Conservation (phyloP, 1,139 yeast species). For the Saccharomyces hybrid region DNA sequence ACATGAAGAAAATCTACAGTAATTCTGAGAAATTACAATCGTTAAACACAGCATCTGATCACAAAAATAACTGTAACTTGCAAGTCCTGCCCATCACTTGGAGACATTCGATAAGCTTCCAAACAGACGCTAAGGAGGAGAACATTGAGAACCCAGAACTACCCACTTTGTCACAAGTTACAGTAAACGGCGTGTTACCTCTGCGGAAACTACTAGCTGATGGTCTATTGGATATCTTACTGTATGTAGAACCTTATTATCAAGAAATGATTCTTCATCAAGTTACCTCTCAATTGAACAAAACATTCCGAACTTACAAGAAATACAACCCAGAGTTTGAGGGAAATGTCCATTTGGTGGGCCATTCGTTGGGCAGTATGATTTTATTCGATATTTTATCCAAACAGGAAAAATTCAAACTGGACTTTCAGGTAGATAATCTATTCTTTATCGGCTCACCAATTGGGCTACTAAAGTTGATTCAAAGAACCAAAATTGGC, state of each 20-base stretch:
- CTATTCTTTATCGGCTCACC: conserved; percentile 86
- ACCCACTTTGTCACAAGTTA: conserved; percentile 65
- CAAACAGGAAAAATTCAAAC: conserved; percentile 43
- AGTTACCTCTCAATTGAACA: conserved; percentile 65
- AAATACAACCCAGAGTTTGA: conserved; percentile 65
- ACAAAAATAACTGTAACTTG: conserved; percentile 47
- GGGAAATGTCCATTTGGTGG: conserved; percentile 76
- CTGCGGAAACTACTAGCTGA: conserved; percentile 76
- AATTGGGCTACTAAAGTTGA: conserved; percentile 72
- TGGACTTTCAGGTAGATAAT: conserved; percentile 67
- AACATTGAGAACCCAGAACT: conserved; percentile 31
- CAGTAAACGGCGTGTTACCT: conserved; percentile 74
- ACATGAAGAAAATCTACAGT: conserved; percentile 50
- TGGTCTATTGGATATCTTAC: conserved; percentile 74
- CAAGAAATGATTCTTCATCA: conserved; percentile 55
- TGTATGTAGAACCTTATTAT: conserved; percentile 76
- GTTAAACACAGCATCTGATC: conserved; percentile 26
- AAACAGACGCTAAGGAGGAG: conserved; percentile 37
- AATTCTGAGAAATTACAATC: conserved; percentile 40
- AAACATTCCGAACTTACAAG: conserved; percentile 52
- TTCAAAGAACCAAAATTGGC: conserved; percentile 50
- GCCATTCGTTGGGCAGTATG: conserved; percentile 88
- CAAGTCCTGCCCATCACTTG: conserved; percentile 76
- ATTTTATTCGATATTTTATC: conserved; percentile 73
- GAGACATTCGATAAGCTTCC: conserved; percentile 64